These are phyloP conservation scores for Aspergillus pseudoglaucus DNA, from an alignment of 2,329 filamentous ascomycete genomes.

Conservation along the genomic window DNA sequence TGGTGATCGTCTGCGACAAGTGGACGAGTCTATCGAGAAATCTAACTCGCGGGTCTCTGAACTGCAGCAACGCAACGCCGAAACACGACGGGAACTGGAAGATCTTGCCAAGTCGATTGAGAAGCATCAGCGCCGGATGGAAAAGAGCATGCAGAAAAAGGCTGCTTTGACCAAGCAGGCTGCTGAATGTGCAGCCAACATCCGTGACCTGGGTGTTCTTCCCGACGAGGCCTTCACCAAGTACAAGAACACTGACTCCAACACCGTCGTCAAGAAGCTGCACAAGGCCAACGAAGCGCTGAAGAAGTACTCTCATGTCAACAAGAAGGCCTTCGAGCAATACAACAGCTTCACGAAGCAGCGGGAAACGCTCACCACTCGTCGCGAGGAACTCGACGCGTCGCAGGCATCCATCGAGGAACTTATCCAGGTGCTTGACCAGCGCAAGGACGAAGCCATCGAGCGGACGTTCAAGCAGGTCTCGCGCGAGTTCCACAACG, in stretches of 20 bases:
- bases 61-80: constrained; percentile 52
- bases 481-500: constrained; percentile 81
- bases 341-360: constrained; percentile 96
- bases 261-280: constrained; percentile 65
- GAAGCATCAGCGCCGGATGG: constrained; percentile 80
- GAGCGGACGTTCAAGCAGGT: constrained; percentile 98
- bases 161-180: constrained; percentile 70
- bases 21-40: constrained; percentile 65
- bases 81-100: constrained; percentile 66
- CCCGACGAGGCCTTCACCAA: constrained; percentile 91
- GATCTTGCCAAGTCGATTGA: constrained; percentile 73
- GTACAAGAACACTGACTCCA: constrained; percentile 75
- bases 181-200: constrained; percentile 76
- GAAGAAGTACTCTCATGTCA: constrained; percentile 96
- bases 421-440: constrained; percentile 85
- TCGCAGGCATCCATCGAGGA: constrained; percentile 85
- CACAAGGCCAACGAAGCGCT: constrained; percentile 88
- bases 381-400: constrained; percentile 78
- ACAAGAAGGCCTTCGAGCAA: constrained; percentile 99
- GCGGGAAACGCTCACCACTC: constrained; percentile 76
- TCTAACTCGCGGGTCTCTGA: constrained; percentile 49
- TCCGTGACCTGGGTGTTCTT: constrained; percentile 84
- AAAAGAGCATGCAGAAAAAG: constrained; percentile 86
- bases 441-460: constrained; percentile 95
- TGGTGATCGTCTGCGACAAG: constrained; percentile 63